Base-by-base conservation (phyloP, 805 yeast genomes). In the Jamesozyma lodderae region DNA sequence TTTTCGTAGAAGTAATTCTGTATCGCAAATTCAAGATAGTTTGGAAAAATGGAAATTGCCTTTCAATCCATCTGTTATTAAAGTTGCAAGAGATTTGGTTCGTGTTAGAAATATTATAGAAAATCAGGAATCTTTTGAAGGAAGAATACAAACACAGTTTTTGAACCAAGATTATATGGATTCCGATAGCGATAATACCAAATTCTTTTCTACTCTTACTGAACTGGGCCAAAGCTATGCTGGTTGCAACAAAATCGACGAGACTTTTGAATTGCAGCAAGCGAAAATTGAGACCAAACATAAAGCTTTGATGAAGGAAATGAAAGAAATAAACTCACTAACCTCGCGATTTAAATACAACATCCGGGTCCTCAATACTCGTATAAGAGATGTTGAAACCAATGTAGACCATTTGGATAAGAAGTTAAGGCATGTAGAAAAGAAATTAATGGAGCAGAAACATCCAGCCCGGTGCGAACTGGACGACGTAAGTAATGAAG, bases 381-480 rank as follows among this genome's bases (percentile, higher is more conserved):
- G 81, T 46, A 69, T 82, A 33, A 69, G 73, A 31, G 92, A 82
- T 48, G 79, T 81, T 6, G 83, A 79, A 47, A 78, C 77, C 20
- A 69, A 77, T 32, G 67, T 75, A 39, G 62, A 66, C 33, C 54
- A 66, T 26, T 73, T 75, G 56, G 60, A 59, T 32, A 28, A 38
- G 2, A 59, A 58, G 33, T 21, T 58, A 18, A 41, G 37, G 2
- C 38, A 46, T 1, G 43, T 57, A 19, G 44, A 46, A 25, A 42
- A 41, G 11, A 33, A 41, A 6, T 39, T 46, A 13, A 36, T 41
- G 4, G 40, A 49, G 18, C 42, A 44, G 16, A 23, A 36, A 4
- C 25, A 37, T 10, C 19, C 29, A 5, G 26, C 33, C 3, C 6
- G 26, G 6, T n/a, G 23, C 15, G 33, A 30, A 7, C 20, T 31